Evolutionary conservation across 78 protist genomes (phyloP).

Genomic region (Cavenderia fasciculata): DNA sequence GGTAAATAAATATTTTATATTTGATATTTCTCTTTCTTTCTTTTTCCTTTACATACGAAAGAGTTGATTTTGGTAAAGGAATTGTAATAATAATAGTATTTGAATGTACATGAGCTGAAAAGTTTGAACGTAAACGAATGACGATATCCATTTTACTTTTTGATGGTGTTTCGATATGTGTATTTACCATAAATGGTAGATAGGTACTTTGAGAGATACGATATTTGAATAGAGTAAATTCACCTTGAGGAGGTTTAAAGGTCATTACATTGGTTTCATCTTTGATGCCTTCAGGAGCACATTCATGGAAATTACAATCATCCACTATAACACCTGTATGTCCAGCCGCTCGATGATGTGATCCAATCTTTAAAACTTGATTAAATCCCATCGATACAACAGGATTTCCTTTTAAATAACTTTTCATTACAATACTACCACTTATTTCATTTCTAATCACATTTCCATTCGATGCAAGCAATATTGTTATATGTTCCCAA

Average conservation of each 20-base stretch:
- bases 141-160: conserved; percentile 21
- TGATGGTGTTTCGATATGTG: not conserved
- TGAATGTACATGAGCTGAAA: conserved; percentile 8
- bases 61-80: conserved; percentile 59
- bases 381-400: conserved; percentile 86
- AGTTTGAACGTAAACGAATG: conserved; percentile 32
- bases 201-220: conserved; percentile 47
- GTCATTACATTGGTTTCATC: not conserved
- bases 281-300: conserved; percentile 27
- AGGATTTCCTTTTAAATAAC: conserved; percentile 88
- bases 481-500: conserved; percentile 85
- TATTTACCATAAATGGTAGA: conserved; percentile 24
- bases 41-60: not conserved
- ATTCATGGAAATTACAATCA: conserved; percentile 67
- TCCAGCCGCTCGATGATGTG: not conserved
- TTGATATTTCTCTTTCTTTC: no score
- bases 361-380: conserved; percentile 81
- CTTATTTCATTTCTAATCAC: conserved; percentile 80
- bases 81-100: conserved; percentile 26
- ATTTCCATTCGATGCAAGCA: conserved; percentile 73
- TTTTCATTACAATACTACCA: conserved; percentile 92
- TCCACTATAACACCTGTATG: not conserved
- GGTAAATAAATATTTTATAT: not conserved
- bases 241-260: conserved; percentile 74
- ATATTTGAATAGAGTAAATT: conserved; percentile 59